These are phyloP conservation scores for Diaporthe sp. DNA, from an alignment of 2,329 filamentous ascomycete genomes.

Conservation along the genomic window DNA sequence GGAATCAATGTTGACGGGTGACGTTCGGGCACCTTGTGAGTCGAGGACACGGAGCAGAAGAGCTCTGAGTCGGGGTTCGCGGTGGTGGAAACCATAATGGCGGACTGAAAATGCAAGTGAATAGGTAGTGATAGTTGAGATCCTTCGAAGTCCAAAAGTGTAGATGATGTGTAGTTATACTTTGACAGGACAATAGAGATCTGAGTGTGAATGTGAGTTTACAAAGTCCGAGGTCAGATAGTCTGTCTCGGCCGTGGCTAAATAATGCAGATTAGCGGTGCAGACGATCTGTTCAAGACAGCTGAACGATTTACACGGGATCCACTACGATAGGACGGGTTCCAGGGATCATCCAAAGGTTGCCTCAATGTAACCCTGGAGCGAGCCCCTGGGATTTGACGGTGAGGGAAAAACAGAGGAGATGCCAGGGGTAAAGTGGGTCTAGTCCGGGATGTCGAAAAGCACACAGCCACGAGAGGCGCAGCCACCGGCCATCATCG, in stretches of 20 bases:
- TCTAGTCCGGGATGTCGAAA: neutral
- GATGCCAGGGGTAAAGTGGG: slow-evolving; percentile 16
- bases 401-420: slow-evolving; percentile 16
- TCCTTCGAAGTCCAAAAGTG: neutral
- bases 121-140: neutral
- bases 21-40: slow-evolving; percentile 30
- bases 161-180: neutral
- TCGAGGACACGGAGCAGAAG: slow-evolving; percentile 20
- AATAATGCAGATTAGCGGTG: neutral
- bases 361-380: slow-evolving; percentile 15
- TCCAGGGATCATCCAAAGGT: slow-evolving; percentile 11
- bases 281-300: slow-evolving; percentile 6
- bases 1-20: slow-evolving; percentile 36
- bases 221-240: neutral
- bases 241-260: slow-evolving; percentile 10
- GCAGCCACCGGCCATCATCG: neutral
- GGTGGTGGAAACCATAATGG: slow-evolving; percentile 21
- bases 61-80: slow-evolving; percentile 28
- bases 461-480: slow-evolving; percentile 33
- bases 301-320: neutral
- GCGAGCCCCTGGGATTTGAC: slow-evolving; percentile 10
- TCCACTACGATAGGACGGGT: slow-evolving; percentile 22
- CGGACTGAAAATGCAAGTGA: neutral
- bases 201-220: neutral
- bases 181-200: neutral